These are phyloP conservation scores for Leccinum longicurvipes DNA, from an alignment of 768 basidiomycete genomes.

Conservation along the genomic window DNA sequence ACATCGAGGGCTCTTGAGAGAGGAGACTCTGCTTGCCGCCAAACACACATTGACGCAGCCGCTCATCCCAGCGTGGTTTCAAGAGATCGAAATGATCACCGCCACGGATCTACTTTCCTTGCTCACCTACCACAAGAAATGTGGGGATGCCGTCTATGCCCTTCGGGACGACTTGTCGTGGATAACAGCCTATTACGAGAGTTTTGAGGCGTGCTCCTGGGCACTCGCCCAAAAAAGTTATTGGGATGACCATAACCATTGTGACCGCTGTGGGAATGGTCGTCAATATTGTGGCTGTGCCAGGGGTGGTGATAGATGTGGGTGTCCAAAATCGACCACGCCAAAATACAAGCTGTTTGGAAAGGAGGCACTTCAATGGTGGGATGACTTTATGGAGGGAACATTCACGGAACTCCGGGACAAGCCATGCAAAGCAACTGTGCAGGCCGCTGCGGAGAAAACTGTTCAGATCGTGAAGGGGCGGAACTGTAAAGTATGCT, in stretches of 20 bases:
- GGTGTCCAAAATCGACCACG: background rate
- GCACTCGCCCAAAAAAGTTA: background rate
- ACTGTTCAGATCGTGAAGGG: background rate
- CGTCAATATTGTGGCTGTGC: too few species aligned
- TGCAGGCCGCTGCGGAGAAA: background rate
- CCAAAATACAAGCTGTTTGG: background rate
- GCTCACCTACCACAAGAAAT: conserved; percentile 21
- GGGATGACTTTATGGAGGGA: conserved; percentile 16
- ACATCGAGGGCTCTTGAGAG: conserved; percentile 44
- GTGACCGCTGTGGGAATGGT: too few species aligned
- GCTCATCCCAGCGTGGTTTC: conserved; percentile 18
- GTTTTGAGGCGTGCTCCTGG: conserved; percentile 6
- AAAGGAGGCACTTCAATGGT: conserved; percentile 5
- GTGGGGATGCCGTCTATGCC: conserved; percentile 8
- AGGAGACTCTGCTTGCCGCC: conserved; percentile 29
- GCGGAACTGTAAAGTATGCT: background rate
- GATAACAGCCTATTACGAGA: conserved; percentile 15
- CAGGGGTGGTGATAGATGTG: too few species aligned
- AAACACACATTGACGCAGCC: conserved; percentile 26
- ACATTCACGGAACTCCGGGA: conserved; percentile 11
- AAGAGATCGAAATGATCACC: conserved; percentile 29
- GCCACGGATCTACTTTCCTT: conserved; percentile 26
- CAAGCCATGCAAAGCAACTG: conserved; percentile 15
- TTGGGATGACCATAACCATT: too few species aligned
- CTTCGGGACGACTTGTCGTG: conserved; percentile 6